A percentile compares a stretch with the other conserved stretches of the same genome.
Conservation (phyloP, 2,329 filamentous ascomycete genomes). For the Pyrenophora graminea region DNA sequence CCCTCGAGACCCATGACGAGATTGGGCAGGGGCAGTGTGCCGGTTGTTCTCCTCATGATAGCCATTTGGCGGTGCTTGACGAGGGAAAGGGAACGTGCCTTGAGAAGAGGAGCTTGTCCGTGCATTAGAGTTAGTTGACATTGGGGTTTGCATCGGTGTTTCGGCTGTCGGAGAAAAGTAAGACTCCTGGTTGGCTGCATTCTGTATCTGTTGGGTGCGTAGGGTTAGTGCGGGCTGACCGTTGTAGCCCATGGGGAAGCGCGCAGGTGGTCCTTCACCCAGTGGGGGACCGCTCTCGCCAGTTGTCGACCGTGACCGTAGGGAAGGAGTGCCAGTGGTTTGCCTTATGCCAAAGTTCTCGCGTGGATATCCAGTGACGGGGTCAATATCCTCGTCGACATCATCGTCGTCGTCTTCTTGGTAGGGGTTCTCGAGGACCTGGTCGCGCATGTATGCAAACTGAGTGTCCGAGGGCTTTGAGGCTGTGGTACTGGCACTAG, state of each 20-base stretch:
- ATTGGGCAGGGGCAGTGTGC: conserved; percentile 87
- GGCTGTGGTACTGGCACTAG: conserved; percentile 50
- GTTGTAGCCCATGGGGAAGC: conserved; percentile 68
- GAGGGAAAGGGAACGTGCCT: conserved; percentile 79
- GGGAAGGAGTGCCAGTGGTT: conserved; percentile 73
- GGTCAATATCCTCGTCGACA: conserved; percentile 54
- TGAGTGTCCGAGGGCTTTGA: conserved; percentile 67
- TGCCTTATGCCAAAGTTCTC: conserved; percentile 62
- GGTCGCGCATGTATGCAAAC: conserved; percentile 79
- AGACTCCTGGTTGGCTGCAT: conserved; percentile 73
- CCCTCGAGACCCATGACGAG: conserved; percentile 75
- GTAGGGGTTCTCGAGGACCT: conserved; percentile 81
- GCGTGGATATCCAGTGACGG: conserved; percentile 39
- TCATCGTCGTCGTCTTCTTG: conserved; percentile 63
- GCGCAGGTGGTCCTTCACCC: conserved; percentile 63
- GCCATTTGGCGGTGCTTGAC: conserved; percentile 68
- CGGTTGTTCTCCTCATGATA: conserved; percentile 76
- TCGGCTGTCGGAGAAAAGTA: conserved; percentile 92
- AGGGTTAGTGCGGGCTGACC: conserved; percentile 65
- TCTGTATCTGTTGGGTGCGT: conserved; percentile 66
- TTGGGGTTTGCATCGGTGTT: conserved; percentile 78
- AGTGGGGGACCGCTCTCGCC: conserved; percentile 65
- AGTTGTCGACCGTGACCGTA: conserved; percentile 77
- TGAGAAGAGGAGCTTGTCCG: conserved; percentile 73
- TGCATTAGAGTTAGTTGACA: conserved; percentile 59